Percentiles rank a stretch among this genome's conserved stretches.
Evolutionary conservation across 2,329 filamentous ascomycete species (phyloP).

Genomic region (Trichothecium roseum): DNA sequence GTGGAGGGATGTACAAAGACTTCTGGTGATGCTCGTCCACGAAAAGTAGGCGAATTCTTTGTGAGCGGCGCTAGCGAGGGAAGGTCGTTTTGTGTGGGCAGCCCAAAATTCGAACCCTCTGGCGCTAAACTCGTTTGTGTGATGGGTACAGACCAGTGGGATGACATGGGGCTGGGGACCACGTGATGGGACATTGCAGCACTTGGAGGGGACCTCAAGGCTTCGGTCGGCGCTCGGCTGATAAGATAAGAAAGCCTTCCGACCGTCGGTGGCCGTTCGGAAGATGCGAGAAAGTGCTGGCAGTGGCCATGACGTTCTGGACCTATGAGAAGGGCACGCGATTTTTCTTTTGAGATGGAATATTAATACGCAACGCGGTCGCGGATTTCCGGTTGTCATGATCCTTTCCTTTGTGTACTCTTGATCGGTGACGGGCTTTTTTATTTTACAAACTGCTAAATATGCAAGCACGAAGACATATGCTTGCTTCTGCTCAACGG

Average conservation of each 20-base stretch:
- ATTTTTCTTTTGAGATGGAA: neutral
- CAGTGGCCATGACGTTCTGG: neutral
- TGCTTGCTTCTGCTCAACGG: conserved; percentile 26
- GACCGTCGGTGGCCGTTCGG: conserved; percentile 12
- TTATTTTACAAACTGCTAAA: conserved; percentile 4
- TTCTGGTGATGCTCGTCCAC: conserved; percentile 26
- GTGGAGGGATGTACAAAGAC: conserved; percentile 17
- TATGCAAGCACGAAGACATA: conserved; percentile 32
- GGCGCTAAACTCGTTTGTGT: conserved; percentile 21
- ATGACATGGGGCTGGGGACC: conserved; percentile 21
- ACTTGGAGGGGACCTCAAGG: neutral
- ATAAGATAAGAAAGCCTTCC: conserved; percentile 3
- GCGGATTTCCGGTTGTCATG: neutral
- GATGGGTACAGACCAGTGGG: conserved; percentile 8
- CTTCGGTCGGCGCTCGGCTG: neutral
- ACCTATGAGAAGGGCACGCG: no score
- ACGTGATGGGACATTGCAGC: conserved; percentile 21
- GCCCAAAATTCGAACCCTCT: conserved; percentile 31
- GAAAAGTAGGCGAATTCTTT: conserved; percentile 30
- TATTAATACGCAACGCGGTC: no score
- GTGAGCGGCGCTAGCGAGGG: conserved; percentile 27
- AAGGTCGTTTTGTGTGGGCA: conserved; percentile 24
- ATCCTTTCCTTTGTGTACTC: no score
- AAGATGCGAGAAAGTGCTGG: conserved; percentile 27
- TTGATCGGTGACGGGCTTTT: neutral